Evolutionary conservation across 805 yeast species (phyloP).

Genomic region (Ogataea trehaloabstinens): DNA sequence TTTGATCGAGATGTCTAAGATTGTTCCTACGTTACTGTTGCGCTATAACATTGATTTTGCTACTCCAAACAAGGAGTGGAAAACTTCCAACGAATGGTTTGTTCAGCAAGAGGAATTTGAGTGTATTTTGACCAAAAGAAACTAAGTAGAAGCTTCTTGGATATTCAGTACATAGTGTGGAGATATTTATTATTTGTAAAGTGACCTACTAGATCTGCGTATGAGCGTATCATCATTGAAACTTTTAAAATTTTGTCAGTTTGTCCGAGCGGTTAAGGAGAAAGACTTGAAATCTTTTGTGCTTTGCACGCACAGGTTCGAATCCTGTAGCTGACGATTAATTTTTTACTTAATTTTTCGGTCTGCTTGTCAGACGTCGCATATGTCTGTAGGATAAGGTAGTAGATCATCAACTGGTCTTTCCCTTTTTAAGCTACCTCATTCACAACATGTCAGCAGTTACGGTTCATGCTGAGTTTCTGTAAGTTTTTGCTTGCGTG

Average conservation of each 20-base stretch:
- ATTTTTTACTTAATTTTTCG: slow-evolving; percentile 7
- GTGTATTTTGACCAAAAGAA: slow-evolving; percentile 8
- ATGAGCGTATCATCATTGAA: neutral
- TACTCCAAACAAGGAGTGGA: slow-evolving; percentile 10
- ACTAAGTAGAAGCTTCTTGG: neutral
- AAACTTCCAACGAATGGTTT: slow-evolving; percentile 16
- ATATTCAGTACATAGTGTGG: too few relatives aligned
- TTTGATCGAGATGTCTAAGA: slow-evolving; percentile 37
- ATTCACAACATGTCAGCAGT: slow-evolving; percentile 25
- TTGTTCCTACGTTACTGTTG: slow-evolving; percentile 13
- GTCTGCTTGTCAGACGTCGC: too few relatives aligned
- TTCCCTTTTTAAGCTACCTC: too few relatives aligned
- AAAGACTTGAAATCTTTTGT: slow-evolving; percentile 59
- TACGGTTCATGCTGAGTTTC: slow-evolving; percentile 41
- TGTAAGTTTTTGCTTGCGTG: too few relatives aligned
- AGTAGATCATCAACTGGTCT: too few relatives aligned
- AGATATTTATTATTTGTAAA: neutral
- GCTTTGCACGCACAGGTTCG: slow-evolving; percentile 64
- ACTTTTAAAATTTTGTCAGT: slow-evolving; percentile 14
- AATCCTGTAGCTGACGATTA: slow-evolving; percentile 54
- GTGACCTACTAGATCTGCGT: neutral
- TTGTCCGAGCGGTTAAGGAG: slow-evolving; percentile 60
- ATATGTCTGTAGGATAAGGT: too few relatives aligned
- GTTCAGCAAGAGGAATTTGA: slow-evolving; percentile 14
- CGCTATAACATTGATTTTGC: slow-evolving; percentile 9